Base-by-base conservation (phyloP, 306 rosid genomes). In the Luffa acutangula region DNA sequence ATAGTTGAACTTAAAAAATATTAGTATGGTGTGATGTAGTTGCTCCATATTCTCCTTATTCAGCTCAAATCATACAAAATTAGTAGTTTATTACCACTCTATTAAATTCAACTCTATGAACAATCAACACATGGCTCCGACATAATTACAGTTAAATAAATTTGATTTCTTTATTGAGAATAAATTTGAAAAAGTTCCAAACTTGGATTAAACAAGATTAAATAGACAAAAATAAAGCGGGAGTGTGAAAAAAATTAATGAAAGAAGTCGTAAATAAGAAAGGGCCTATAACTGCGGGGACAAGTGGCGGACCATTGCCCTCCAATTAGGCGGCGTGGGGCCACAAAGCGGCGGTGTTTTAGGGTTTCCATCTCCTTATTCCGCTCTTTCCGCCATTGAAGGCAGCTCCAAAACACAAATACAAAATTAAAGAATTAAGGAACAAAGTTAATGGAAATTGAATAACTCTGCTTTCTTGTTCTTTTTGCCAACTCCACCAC, bases 351-450 rank as follows among this genome's bases (percentile, higher is more conserved):
- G 84, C 89, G 72, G 63, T 46, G 80, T 69, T 52, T 45, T 80
- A 64, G 75, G 78, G 77, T 65, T 69, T 18, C 54, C 53, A 69
- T 69, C 53, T 78, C 79, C 86, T 64, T 78, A 58, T 62, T 75
- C 85, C 87, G 48, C 53, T 34, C 31, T 77, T 73, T 60, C 83
- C 90, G 87, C 86, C 88, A 84, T 80, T 84, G 89, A 84, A 80
- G 82, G 82, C 81, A 82, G 48, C 31, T 12, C 2, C 2, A 34
- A 48, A 31, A 41, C 45, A 70, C 7, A 42, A 49, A 70, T 1
- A 71, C 1, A 5, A 45, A 71, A 71, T 13, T 3, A 65, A 18
- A 41, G 21, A 6, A 75, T 43, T 10, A 77, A 81, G 78, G 46
- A 39, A 76, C 53, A 78, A 49, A 77, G 31, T 5, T 57, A 3